Evolutionary conservation across 345 rosid genomes (phyloP).

Genomic region (Cochlearia excelsa): DNA sequence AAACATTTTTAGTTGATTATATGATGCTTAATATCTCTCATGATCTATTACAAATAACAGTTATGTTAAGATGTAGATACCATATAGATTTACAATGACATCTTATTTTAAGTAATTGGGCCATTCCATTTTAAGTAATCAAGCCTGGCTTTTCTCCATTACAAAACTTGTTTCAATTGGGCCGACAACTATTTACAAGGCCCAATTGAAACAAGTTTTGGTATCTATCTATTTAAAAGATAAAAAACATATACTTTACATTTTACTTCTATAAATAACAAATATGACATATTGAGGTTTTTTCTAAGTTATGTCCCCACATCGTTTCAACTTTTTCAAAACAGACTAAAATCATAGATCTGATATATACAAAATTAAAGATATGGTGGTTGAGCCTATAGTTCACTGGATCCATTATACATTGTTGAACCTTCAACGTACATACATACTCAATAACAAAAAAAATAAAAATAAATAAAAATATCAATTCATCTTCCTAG

Average conservation of each 20-base stretch:
- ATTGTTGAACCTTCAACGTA: slow-evolving; percentile 27
- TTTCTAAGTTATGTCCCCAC: slow-evolving; percentile 15
- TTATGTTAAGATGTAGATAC: too few relatives aligned
- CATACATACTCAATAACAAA: slow-evolving; percentile 16
- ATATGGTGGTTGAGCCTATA: slow-evolving; percentile 26
- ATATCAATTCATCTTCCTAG: slow-evolving; percentile 20
- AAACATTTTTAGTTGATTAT: slow-evolving; percentile 18
- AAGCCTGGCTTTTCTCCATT: too few relatives aligned
- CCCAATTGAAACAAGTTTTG: too few relatives aligned
- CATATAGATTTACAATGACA: too few relatives aligned
- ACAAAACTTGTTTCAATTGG: too few relatives aligned
- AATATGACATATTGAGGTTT: neutral
- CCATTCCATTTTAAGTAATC: too few relatives aligned
- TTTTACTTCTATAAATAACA: neutral
- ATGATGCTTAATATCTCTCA: slow-evolving; percentile 16
- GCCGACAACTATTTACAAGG: too few relatives aligned
- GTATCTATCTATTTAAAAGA: too few relatives aligned
- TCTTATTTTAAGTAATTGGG: too few relatives aligned
- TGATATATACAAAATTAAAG: slow-evolving; percentile 14
- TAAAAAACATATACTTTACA: neutral
- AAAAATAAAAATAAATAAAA: neutral
- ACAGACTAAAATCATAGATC: slow-evolving; percentile 26
- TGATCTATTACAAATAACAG: neutral
- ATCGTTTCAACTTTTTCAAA: slow-evolving; percentile 17
- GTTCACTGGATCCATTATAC: slow-evolving; percentile 27